phyloP scores from a whole-genome alignment of 2,329 filamentous ascomycete genomes.

The Colletotrichum spaethianum region DNA sequence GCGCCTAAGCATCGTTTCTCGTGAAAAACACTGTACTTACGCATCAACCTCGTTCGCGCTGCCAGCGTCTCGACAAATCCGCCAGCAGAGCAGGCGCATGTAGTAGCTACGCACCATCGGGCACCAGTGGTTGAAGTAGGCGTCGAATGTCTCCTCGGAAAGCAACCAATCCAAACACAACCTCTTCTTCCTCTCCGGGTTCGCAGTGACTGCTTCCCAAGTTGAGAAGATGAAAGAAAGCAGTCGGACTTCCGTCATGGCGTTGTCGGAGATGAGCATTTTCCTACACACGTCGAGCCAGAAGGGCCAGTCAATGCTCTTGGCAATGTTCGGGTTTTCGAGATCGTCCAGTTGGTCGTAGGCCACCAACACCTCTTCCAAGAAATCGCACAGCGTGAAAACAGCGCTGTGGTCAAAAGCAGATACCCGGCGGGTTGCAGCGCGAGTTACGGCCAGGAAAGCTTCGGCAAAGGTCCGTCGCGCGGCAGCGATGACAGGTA shows the following conservation, averaged over 20 bases:
- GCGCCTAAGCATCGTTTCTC: background rate
- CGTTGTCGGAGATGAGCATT: constrained; percentile 88
- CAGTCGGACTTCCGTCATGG: constrained; percentile 89
- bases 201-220: constrained; percentile 80
- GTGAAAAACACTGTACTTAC: constrained; percentile 64
- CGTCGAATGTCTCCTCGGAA: constrained; percentile 80
- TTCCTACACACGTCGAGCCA: constrained; percentile 86
- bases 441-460: constrained; percentile 81
- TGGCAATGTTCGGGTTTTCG: constrained; percentile 49
- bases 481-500: constrained; percentile 55
- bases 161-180: constrained; percentile 84
- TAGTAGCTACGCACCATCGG: constrained; percentile 96
- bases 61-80: constrained; percentile 83
- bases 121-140: constrained; percentile 93
- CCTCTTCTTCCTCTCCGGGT: constrained; percentile 76
- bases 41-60: constrained; percentile 74
- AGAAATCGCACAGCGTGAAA: constrained; percentile 91
- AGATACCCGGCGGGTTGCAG: constrained; percentile 81
- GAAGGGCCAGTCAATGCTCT: constrained; percentile 83
- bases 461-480: constrained; percentile 82
- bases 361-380: constrained; percentile 84
- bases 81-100: constrained; percentile 92
- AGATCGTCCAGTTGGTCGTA: constrained; percentile 63
- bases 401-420: constrained; percentile 87
- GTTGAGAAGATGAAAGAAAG: constrained; percentile 85